Evolutionary conservation across 148 eudicot genomes (phyloP), one percentile per base, ranked within the genome.

Genomic region (Oxyria digyna): DNA sequence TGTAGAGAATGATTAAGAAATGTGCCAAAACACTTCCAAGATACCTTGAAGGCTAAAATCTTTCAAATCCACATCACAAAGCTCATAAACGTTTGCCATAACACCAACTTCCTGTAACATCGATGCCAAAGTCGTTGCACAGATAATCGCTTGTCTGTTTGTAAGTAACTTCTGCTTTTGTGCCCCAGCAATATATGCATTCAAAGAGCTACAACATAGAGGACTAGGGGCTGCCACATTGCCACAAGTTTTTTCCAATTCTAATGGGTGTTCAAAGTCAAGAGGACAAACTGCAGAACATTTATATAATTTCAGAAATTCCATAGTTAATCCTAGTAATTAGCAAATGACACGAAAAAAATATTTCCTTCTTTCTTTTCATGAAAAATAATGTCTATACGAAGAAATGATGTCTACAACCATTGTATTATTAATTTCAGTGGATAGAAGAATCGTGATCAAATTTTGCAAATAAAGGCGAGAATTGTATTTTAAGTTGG

Each of bases 1-100:
- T n/a, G n/a, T 33, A 76, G 35, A 33, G 18, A 67, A 72, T 20
- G 62, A 43, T 32, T 43, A 27, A 63, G 15, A 27, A 29, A 29
- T 29, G 27, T 72, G 23, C 50, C 6, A n/a, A 69, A n/a, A 52
- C 46, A 26, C 42, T 41, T 15, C n/a, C 23, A 38, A 26, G 8
- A 69, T 67, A 90, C 98, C 96, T 88, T 90, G 97, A 65, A 94
- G 83, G 68, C 89, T 84, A 73, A 94, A 94, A 82, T 94, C 99
- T 77, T 87, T 91, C 66, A 94, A 57, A 75, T 91, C 91, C 62
- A 94, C 91, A 75, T 90, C 99, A 85, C 99, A 94, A 73, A 94
- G 99, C 69, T 87, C 86, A 76, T 90, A 94, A 55, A 94, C 69
- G 74, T 94, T 83, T 67, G 91, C 76, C 93, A 87, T 82, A 33